Evolutionary conservation across 352 stramenopile genomes (phyloP), one percentile per base, ranked within the genome.

Genomic region (Pythium brassicae): DNA sequence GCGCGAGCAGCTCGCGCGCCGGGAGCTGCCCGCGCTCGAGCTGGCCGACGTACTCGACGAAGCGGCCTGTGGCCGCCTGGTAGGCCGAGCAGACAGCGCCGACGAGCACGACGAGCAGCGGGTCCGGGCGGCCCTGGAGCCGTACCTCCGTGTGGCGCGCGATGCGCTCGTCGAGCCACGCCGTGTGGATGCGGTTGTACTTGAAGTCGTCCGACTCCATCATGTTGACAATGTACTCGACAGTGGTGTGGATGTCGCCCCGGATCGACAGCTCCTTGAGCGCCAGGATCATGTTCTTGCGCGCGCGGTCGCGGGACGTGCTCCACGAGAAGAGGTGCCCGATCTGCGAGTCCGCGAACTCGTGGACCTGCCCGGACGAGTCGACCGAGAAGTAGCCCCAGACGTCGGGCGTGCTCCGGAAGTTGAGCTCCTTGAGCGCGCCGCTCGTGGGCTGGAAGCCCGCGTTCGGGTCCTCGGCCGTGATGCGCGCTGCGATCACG

Each of bases 351-450:
- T 99, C 98, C 11, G 98, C 97, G 78, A 99, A 99, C 83, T 99
- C 97, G 80, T 99, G 98, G 47, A 99, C 97, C 56, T 97, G 91
- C 12, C 98, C 97, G 25, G 89, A 98, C 66, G 91, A 98, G 72
- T 99, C 97, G 65, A 99, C 98, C 43, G 83, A 98, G 66, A 99
- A 99, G 83, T 99, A 99, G 20, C 97, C 98, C 98, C 98, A 99
- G 23, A 99, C 97, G 70, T 99, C 97, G 8, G 97, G 96, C 55
- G 96, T 99, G 32, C 86, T 98, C 44, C 97, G 87, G 71, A 99
- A 99, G 76, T 99, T 99, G 52, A 99, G 79, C 78, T 99, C 97
- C 74, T 98, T 90, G 63, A 99, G 99, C 15, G 92, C 89, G 39
- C 97, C 97, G 63, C 77, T 97, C 3, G 96, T 99, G 0, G 97